These are phyloP conservation scores for Bruguiera hainesii DNA, from an alignment of 441 rosid species.

Conservation along the genomic window DNA sequence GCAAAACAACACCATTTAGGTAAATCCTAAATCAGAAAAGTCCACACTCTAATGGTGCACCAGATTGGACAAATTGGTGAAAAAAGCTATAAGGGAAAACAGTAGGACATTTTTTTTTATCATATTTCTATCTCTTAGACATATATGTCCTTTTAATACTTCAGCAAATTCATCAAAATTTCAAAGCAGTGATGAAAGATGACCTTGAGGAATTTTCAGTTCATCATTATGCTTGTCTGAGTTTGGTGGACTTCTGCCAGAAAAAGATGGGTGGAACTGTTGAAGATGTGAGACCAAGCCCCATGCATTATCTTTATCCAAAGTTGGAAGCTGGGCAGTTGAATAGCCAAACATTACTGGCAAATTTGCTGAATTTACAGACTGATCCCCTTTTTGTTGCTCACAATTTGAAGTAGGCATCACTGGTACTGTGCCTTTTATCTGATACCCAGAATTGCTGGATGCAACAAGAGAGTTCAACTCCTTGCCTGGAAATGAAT, in stretches of 20 bases:
- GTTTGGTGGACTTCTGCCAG: conserved; percentile 51
- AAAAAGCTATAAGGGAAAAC: background rate
- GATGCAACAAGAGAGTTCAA: conserved; percentile 42
- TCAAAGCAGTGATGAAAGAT: conserved; percentile 1
- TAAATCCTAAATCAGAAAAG: too few species aligned
- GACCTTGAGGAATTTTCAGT: conserved; percentile 39
- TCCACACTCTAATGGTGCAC: too few species aligned
- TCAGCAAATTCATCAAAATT: conserved; percentile 7
- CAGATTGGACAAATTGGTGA: too few species aligned
- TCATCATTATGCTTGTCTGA: conserved; percentile 47
- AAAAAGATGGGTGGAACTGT: conserved; percentile 49
- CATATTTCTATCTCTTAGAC: background rate
- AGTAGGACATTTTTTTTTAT: background rate
- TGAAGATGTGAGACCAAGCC: conserved; percentile 51
- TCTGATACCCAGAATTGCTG: conserved; percentile 40
- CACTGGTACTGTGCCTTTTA: conserved; percentile 40
- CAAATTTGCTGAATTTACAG: conserved; percentile 48
- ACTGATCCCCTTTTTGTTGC: conserved; percentile 34
- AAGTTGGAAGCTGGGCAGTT: conserved; percentile 69
- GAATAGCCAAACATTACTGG: conserved; percentile 74
- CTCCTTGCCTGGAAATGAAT: conserved; percentile 48
- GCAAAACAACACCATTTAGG: too few species aligned
- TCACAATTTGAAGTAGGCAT: conserved; percentile 40
- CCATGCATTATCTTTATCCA: conserved; percentile 78
- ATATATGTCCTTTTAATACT: background rate